These are phyloP conservation scores for Arthrobotrys conoides DNA, from an alignment of 2,329 filamentous ascomycete genomes.

Conservation along the genomic window DNA sequence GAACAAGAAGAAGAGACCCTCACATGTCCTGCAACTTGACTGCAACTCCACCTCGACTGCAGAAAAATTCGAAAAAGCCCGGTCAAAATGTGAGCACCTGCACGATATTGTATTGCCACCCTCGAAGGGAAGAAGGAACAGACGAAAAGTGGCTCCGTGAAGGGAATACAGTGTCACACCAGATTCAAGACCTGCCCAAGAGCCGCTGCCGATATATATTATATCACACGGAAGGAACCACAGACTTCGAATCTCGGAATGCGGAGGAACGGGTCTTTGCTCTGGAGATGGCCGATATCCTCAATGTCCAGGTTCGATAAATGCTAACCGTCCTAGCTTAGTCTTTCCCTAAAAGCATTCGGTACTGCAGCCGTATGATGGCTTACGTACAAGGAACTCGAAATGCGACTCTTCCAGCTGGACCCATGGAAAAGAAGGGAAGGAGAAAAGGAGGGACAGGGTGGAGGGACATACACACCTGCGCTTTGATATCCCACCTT, in stretches of 20 bases:
- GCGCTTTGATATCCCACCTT: conserved; percentile 38
- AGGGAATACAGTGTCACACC: neutral
- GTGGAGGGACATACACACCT: conserved; percentile 21
- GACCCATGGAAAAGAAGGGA: conserved; percentile 2
- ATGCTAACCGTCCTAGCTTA: conserved; percentile 12
- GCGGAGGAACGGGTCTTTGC: conserved; percentile 19
- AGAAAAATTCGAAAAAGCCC: conserved; percentile 13
- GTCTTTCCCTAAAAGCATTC: conserved; percentile 7
- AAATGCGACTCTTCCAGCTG: conserved; percentile 14
- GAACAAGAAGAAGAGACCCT: neutral
- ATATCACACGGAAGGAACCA: neutral
- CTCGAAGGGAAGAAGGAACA: neutral
- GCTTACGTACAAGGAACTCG: conserved; percentile 42
- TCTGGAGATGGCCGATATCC: conserved; percentile 28
- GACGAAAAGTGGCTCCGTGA: neutral
- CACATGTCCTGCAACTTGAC: conserved; percentile 30
- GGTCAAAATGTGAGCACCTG: conserved; percentile 4
- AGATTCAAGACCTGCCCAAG: conserved; percentile 1
- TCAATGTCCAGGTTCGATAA: neutral
- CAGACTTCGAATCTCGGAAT: conserved; percentile 1
- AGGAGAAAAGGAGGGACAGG: conserved; percentile 5
- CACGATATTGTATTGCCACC: conserved; percentile 19
- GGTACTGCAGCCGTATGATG: conserved; percentile 17
- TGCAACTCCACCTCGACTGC: conserved; percentile 32
- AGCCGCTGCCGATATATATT: conserved; percentile 4